Evolutionary conservation across 208 protist genomes (phyloP), one percentile per base, ranked within the genome.

Genomic region (Porcisia deanei): DNA sequence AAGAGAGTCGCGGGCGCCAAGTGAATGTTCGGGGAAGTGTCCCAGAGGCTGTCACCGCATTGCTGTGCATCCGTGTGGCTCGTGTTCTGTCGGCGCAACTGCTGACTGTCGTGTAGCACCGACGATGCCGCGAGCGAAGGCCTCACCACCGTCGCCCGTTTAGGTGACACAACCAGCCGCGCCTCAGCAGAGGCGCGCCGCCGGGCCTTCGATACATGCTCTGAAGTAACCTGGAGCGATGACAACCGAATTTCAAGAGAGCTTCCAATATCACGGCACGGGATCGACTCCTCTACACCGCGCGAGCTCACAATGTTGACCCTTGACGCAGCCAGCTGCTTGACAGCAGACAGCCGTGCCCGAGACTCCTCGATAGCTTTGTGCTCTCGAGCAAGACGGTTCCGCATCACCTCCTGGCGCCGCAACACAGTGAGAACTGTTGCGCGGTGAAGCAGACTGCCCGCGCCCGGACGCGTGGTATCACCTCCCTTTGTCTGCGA

Each of bases 381-480:
- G 30, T 59, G 71, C 75, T 89, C 85, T 8, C 83, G 74, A 47
- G 82, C 77, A 14, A 77, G 45, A 47, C 80, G 76, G n/a, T 81
- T 73, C n/a, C 72, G 68, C 60, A 90, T 57, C 49, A 81, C 85
- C 55, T 86, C 80, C 71, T 85, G 77, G 3, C 85, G 82, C 12
- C 85, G 76, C 45, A 80, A 53, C 69, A 87, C 85, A 41, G 82
- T 77, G 14, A 90, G 72, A 14, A 73, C 60, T 0, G 82, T 90
- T 22, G 83, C 73, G 22, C 64, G 43, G 39, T 73, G 63, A 6
- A 84, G 71, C 55, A 34, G 41, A 4, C 75, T n/a, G 8, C 43
- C 63, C 3, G 8, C 30, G n/a, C 49, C 22, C 8, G 53, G 5
- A 4, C 9, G n/a, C 6, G 59, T 3, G 14, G 30, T 34, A 43